Conservation (phyloP, 306 rosid genomes). For the Acacia acuminata region DNA sequence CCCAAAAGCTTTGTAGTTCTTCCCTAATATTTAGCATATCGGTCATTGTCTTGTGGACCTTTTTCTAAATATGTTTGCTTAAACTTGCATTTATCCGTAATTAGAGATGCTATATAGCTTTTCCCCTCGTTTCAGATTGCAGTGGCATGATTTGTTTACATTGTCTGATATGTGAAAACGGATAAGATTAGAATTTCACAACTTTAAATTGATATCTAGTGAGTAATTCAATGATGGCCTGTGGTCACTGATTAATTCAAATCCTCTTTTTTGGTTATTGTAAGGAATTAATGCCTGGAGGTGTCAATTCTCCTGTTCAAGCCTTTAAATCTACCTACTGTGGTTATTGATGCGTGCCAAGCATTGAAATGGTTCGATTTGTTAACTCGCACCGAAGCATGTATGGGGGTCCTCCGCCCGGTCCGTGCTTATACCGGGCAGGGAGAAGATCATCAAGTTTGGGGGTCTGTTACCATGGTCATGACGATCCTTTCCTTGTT, state of each 20-base stretch:
- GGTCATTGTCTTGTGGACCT: not conserved
- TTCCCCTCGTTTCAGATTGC: not conserved
- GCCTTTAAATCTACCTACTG: constrained; percentile 95
- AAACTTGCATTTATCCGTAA: not conserved
- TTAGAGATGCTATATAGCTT: not conserved
- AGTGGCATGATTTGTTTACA: not conserved
- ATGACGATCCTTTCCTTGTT: constrained; percentile 95
- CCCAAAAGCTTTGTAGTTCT: not conserved
- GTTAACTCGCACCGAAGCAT: constrained; percentile 98
- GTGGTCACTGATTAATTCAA: not conserved
- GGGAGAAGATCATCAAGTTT: constrained; percentile 75
- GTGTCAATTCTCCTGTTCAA: constrained; percentile 94
- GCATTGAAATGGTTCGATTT: constrained; percentile 95
- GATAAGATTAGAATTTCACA: not conserved
- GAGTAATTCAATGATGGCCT: not conserved
- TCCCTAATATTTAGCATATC: not conserved
- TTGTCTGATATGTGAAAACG: not conserved
- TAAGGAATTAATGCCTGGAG: constrained; percentile 97
- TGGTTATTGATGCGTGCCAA: constrained; percentile 92
- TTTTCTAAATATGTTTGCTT: not conserved
- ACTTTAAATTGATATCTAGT: not conserved
- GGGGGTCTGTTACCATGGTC: constrained; percentile 99
- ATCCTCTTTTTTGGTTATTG: not conserved
- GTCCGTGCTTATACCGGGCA: constrained; percentile 91
- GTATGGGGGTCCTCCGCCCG: constrained; percentile 90